Evolutionary conservation across 2,329 filamentous ascomycete genomes (phyloP).

Genomic region (Fusarium chlamydosporum): DNA sequence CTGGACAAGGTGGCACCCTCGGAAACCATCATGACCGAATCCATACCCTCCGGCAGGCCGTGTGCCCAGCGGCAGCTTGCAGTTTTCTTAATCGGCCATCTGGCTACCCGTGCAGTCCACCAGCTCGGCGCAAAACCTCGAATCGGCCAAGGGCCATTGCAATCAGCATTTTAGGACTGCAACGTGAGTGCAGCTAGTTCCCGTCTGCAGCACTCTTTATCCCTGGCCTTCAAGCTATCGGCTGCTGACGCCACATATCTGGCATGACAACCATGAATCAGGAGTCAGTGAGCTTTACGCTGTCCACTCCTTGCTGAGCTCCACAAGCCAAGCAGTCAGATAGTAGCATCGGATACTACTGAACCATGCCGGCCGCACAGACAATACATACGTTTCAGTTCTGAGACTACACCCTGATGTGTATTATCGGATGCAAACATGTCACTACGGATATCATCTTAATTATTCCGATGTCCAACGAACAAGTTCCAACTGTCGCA

Average conservation of each 20-base stretch:
- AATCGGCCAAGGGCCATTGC: slow-evolving; percentile 51
- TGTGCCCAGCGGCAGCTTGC: slow-evolving; percentile 50
- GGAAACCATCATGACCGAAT: slow-evolving; percentile 48
- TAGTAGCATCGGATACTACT: slow-evolving; percentile 37
- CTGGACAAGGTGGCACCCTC: slow-evolving; percentile 50
- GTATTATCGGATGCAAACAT: slow-evolving; percentile 30
- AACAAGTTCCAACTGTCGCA: slow-evolving; percentile 1
- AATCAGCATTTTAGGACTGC: slow-evolving; percentile 38
- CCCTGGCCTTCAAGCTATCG: slow-evolving; percentile 45
- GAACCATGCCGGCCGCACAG: slow-evolving; percentile 43
- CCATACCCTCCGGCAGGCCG: slow-evolving; percentile 44
- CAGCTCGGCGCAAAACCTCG: slow-evolving; percentile 51
- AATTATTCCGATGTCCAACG: slow-evolving; percentile 4
- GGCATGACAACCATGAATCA: slow-evolving; percentile 49
- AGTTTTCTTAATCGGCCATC: slow-evolving; percentile 46
- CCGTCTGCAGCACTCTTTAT: slow-evolving; percentile 39
- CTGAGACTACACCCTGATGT: slow-evolving; percentile 40
- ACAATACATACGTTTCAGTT: slow-evolving; percentile 45
- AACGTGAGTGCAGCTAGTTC: slow-evolving; percentile 37
- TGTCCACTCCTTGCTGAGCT: slow-evolving; percentile 38
- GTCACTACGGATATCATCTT: slow-evolving; percentile 19
- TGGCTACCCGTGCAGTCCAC: slow-evolving; percentile 37
- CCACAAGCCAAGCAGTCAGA: slow-evolving; percentile 48
- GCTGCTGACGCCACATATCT: slow-evolving; percentile 51
- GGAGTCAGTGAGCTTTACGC: slow-evolving; percentile 37